A percentile compares a stretch with the other conserved stretches of the same genome.
phyloP scores from a whole-genome alignment of 768 basidiomycete species.

The Boletellus ananas region DNA sequence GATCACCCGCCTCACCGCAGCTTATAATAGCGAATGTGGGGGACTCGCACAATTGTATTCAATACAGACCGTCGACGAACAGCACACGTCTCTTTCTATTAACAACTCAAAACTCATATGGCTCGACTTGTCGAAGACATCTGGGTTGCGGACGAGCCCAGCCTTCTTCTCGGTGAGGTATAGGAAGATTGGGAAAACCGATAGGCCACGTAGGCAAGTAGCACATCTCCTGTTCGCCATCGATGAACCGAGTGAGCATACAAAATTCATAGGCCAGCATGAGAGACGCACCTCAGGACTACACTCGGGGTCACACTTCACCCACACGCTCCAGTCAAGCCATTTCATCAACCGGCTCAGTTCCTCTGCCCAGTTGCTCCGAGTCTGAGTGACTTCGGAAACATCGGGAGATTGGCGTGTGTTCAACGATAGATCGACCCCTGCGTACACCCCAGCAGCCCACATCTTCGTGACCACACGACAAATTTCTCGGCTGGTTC shows the following conservation, averaged over 20 bases:
- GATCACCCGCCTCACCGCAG: no score
- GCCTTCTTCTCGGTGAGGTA: not conserved
- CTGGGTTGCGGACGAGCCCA: constrained; percentile 14
- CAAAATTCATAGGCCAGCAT: not conserved
- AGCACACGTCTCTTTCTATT: no score
- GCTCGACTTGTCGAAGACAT: constrained; percentile 5
- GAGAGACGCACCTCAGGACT: constrained; percentile 34
- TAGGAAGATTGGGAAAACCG: not conserved
- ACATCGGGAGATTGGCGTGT: not conserved
- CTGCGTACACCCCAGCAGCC: constrained; percentile 35
- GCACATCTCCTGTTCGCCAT: not conserved
- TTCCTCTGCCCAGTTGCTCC: constrained; percentile 29
- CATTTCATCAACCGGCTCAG: constrained; percentile 37
- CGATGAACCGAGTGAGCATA: not conserved
- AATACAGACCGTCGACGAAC: no score
- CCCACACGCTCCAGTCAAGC: constrained; percentile 52
- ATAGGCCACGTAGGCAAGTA: not conserved
- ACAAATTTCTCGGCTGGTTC: constrained; percentile 42
- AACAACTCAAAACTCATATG: not conserved
- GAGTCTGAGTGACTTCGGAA: constrained; percentile 3
- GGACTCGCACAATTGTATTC: no score
- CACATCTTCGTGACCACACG: constrained; percentile 43
- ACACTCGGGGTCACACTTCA: constrained; percentile 45
- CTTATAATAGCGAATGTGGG: no score
- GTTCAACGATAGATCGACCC: constrained; percentile 13